Evolutionary conservation across 768 basidiomycete genomes (phyloP).

Genomic region (Sarcomyxa edulis): DNA sequence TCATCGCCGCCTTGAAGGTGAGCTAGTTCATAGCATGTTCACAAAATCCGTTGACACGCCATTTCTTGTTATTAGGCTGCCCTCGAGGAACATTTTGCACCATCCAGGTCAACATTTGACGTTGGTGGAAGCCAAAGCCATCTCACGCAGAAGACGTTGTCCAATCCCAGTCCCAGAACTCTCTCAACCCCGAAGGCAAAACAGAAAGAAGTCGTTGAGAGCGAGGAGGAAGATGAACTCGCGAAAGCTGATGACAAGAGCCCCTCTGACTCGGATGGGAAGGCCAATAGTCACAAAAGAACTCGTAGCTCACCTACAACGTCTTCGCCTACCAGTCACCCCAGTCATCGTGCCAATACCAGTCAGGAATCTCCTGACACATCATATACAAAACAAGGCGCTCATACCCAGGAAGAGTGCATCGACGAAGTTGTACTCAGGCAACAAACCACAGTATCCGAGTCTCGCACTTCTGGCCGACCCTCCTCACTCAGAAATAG

Average conservation of each 20-base stretch:
- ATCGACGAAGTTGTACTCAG: too few relatives aligned
- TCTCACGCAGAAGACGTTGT: slow-evolving; percentile 10
- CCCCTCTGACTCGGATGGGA: too few relatives aligned
- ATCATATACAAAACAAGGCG: too few relatives aligned
- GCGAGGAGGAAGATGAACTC: slow-evolving; percentile 4
- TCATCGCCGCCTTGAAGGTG: slow-evolving; percentile 79
- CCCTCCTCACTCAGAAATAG: too few relatives aligned
- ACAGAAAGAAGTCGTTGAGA: slow-evolving; percentile 1
- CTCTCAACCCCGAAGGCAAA: neutral
- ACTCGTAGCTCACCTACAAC: too few relatives aligned
- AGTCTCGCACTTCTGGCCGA: too few relatives aligned
- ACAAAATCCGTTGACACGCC: neutral
- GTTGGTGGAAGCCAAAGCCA: slow-evolving; percentile 27
- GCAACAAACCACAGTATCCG: too few relatives aligned
- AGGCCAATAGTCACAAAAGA: too few relatives aligned
- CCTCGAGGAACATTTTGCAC: slow-evolving; percentile 64
- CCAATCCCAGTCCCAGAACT: neutral
- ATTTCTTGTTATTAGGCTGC: slow-evolving; percentile 38
- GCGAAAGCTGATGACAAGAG: slow-evolving; percentile 8
- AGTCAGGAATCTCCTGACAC: too few relatives aligned
- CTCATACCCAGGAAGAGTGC: too few relatives aligned
- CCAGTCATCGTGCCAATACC: too few relatives aligned
- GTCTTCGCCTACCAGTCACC: too few relatives aligned
- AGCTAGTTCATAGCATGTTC: slow-evolving; percentile 4
- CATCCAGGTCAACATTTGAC: slow-evolving; percentile 69